Base-by-base conservation (phyloP, 2,329 filamentous ascomycete genomes). In the Colletotrichum sublineola region DNA sequence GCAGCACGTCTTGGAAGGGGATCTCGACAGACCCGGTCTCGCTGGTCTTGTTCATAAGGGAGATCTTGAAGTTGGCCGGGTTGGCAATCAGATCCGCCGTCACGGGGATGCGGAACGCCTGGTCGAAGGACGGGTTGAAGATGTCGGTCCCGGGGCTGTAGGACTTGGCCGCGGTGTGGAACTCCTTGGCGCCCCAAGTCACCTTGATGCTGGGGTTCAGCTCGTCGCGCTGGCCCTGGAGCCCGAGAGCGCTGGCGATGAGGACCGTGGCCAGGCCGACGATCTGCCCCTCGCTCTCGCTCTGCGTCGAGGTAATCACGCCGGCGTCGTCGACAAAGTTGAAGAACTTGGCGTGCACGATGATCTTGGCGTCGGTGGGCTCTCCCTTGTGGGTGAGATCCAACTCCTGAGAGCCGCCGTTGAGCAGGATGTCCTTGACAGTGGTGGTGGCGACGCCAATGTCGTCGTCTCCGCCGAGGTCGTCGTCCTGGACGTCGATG, bases 101-200 rank as follows among this genome's bases (percentile, higher is more conserved):
- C 8, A 86, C 67, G 0, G 84, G 83, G 56, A 86, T 80, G 9
- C 77, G 78, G 77, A 86, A 86, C 0, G 82, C 81, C 74, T 83
- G 80, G 69, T 86, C 84, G 65, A 86, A 87, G 2, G 80, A 78
- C 2, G 85, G 85, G 75, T 86, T 87, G 78, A 83, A 84, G 73
- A 86, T 85, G 62, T 86, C 85, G 3, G 77, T 81, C 2, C 85
- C 85, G 0, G 84, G 84, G 2, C 78, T 79, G 75, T 86, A 85
- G 0, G 79, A 77, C 78, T 84, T 83, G 67, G 80, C 77, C 1
- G 79, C 81, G 0, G 85, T 86, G 63, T 76, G 77, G 79, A 84
- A 86, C 31, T 79, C 78, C 73, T 82, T 80, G 11, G 67, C 78
- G 20, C 83, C 83, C 82, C 82, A 86, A 0, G 79, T 78, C 1